A percentile compares a stretch with the other conserved stretches of the same genome.
phyloP scores from a whole-genome alignment of 345 rosid species.

The Eucalyptus decipiens region DNA sequence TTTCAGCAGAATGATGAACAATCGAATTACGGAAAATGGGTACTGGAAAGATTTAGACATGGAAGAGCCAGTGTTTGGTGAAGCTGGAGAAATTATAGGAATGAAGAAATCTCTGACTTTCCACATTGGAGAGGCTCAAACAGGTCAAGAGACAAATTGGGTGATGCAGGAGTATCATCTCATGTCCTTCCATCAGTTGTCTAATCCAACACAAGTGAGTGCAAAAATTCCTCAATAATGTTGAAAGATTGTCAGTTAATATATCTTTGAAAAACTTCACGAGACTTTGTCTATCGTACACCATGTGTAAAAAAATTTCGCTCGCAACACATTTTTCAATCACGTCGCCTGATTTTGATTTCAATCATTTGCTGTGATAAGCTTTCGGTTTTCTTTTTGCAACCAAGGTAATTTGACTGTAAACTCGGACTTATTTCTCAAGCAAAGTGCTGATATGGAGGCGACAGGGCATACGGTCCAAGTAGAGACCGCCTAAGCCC shows the following conservation, averaged over 20 bases:
- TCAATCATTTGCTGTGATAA: neutral
- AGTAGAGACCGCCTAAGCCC: neutral
- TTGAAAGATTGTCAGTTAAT: too few species aligned
- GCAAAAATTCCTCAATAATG: neutral
- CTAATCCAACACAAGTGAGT: neutral
- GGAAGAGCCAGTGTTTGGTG: slow-evolving; percentile 10
- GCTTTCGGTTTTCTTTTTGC: neutral
- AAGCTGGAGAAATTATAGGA: slow-evolving; percentile 3
- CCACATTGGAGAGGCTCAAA: neutral
- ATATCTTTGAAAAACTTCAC: neutral
- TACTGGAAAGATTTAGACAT: slow-evolving; percentile 16
- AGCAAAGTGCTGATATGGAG: neutral
- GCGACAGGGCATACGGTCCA: neutral
- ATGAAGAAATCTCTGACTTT: slow-evolving; percentile 17
- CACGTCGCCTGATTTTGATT: neutral
- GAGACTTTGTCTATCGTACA: neutral
- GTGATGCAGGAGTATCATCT: slow-evolving; percentile 30
- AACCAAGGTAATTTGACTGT: neutral
- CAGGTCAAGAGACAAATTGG: slow-evolving; percentile 21
- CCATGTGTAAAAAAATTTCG: neutral
- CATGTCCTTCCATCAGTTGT: neutral
- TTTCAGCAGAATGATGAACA: slow-evolving; percentile 11
- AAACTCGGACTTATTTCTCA: neutral
- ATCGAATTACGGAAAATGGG: slow-evolving; percentile 10
- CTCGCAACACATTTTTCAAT: neutral